Percentiles rank a stretch among this genome's conserved stretches.
phyloP scores from a whole-genome alignment of 257 asterid genomes.

The Ilex aquifolium region DNA sequence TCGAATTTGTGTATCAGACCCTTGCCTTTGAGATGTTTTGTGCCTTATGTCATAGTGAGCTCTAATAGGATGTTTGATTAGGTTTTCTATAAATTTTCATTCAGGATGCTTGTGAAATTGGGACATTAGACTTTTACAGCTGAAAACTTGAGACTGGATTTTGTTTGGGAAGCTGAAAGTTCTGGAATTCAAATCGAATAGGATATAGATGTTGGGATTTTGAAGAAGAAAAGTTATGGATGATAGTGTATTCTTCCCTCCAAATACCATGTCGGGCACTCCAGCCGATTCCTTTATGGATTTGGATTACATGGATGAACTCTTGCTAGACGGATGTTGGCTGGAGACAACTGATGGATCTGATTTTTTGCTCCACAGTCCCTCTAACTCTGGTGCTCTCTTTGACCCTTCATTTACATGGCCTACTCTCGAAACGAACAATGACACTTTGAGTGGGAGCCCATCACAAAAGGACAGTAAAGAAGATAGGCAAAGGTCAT shows the following conservation, averaged over 20 bases:
- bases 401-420: slow-evolving; percentile 57
- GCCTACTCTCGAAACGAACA: slow-evolving; percentile 43
- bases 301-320: slow-evolving; percentile 77
- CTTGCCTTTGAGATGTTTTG: too few species aligned
- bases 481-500: slow-evolving; percentile 46
- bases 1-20: too few species aligned
- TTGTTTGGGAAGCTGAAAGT: slow-evolving; percentile 5
- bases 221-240: slow-evolving; percentile 44
- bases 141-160: slow-evolving; percentile 8
- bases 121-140: slow-evolving; percentile 17
- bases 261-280: slow-evolving; percentile 24
- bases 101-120: slow-evolving; percentile 12
- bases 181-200: slow-evolving; percentile 15
- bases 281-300: slow-evolving; percentile 60
- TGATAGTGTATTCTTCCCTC: slow-evolving; percentile 40
- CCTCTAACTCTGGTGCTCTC: slow-evolving; percentile 41
- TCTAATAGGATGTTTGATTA: not conserved
- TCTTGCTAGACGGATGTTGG: slow-evolving; percentile 78
- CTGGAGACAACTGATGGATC: slow-evolving; percentile 62
- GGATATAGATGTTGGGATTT: slow-evolving; percentile 8
- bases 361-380: slow-evolving; percentile 42
- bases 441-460: slow-evolving; percentile 23
- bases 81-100: slow-evolving; percentile 2
- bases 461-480: slow-evolving; percentile 19
- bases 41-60: too few species aligned